Evolutionary conservation across 495 filamentous ascomycete genomes (phyloP).

Genomic region (Penicillium odoratum): DNA sequence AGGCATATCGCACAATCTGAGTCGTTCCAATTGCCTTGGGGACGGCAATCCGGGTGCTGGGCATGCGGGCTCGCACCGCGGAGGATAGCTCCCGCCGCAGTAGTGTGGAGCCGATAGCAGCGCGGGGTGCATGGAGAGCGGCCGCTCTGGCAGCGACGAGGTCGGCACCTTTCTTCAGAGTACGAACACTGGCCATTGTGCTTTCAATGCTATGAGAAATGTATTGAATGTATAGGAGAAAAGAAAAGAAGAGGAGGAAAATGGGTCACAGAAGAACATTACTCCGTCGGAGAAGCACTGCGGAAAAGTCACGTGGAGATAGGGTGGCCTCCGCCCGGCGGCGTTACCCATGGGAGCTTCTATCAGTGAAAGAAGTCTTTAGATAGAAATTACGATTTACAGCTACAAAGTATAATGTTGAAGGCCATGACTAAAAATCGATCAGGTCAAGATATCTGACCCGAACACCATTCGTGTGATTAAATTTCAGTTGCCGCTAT

Average conservation of each 20-base stretch:
- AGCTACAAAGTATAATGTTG: not conserved
- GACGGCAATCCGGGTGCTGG: constrained; percentile 17
- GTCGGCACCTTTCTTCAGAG: constrained; percentile 34
- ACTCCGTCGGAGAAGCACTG: constrained; percentile 31
- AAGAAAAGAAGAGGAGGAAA: constrained; percentile 20
- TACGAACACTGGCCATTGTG: constrained; percentile 38
- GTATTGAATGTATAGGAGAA: constrained; percentile 21
- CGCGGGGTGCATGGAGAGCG: constrained; percentile 29
- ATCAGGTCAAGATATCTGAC: constrained; percentile 6
- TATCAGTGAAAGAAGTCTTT: no score
- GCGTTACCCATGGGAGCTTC: constrained; percentile 4
- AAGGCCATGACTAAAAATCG: constrained; percentile 1
- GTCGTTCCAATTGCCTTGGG: constrained; percentile 20
- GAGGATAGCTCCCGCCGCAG: constrained; percentile 39
- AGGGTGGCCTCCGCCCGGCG: constrained; percentile 22
- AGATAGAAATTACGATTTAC: not conserved
- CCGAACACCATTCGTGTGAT: constrained; percentile 11
- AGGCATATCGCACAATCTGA: constrained; percentile 55
- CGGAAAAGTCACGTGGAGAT: constrained; percentile 49
- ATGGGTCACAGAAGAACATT: constrained; percentile 15
- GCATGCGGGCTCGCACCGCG: constrained; percentile 29
- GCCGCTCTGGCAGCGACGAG: constrained; percentile 35
- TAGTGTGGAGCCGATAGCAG: constrained; percentile 40
- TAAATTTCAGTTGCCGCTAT: constrained; percentile 13
- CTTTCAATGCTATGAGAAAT: constrained; percentile 20